These are phyloP conservation scores for Cutaneotrichosporon sp. DNA, from an alignment of 1,284 basidiomycete species.

Conservation along the genomic window DNA sequence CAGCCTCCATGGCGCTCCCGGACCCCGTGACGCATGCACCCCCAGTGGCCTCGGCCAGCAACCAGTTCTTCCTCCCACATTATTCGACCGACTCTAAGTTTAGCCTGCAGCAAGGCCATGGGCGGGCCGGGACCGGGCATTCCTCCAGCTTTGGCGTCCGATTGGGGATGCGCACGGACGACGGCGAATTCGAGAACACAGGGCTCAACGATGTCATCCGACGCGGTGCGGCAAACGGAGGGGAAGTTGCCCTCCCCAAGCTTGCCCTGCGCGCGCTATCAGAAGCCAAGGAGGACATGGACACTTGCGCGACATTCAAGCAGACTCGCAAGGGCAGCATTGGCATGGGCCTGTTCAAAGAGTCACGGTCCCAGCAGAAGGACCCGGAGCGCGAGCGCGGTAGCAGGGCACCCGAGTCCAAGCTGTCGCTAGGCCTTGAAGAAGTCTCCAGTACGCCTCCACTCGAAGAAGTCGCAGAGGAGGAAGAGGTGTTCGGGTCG, in stretches of 20 bases:
- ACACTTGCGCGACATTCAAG: conserved; percentile 36
- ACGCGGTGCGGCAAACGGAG: conserved; percentile 30
- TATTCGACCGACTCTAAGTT: conserved; percentile 52
- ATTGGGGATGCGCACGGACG: conserved; percentile 46
- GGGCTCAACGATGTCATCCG: conserved; percentile 50
- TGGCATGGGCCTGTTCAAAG: conserved; percentile 54
- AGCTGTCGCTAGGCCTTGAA: neutral
- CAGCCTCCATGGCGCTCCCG: conserved; percentile 36
- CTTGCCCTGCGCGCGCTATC: conserved; percentile 46
- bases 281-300: conserved; percentile 47
- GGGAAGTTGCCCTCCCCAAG: conserved; percentile 46
- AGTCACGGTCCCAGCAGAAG: conserved; percentile 28
- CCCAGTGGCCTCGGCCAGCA: neutral
- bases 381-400: conserved; percentile 3
- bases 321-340: conserved; percentile 53
- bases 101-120: conserved; percentile 30
- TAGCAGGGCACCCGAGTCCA: neutral
- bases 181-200: conserved; percentile 38
- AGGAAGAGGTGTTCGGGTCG: neutral
- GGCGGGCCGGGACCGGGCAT: neutral
- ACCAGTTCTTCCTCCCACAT: conserved; percentile 45
- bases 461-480: conserved; percentile 16
- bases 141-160: conserved; percentile 36
- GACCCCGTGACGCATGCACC: conserved; percentile 9
- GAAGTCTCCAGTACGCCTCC: neutral